Evolutionary conservation across 2,329 filamentous ascomycete genomes (phyloP).

Genomic region (Tolypocladium album): DNA sequence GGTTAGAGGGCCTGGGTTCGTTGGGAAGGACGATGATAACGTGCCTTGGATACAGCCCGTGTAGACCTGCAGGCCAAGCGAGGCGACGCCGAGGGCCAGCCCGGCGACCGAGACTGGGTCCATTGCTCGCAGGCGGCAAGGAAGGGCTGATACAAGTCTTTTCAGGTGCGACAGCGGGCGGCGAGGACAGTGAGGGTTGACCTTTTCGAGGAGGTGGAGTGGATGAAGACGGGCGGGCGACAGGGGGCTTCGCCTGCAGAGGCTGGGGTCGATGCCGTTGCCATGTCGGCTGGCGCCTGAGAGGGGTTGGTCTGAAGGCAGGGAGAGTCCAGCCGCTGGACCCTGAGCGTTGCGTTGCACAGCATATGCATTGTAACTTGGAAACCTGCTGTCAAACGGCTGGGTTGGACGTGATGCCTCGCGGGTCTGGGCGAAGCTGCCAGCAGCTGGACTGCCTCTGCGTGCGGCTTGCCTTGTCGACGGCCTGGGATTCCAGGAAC

Average conservation of each 20-base stretch:
- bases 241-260: background rate
- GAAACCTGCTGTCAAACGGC: background rate
- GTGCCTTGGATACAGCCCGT: constrained; percentile 32
- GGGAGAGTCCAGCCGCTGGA: background rate
- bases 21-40: constrained; percentile 1
- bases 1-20: background rate
- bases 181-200: background rate
- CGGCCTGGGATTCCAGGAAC: background rate
- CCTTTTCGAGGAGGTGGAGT: background rate
- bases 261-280: background rate
- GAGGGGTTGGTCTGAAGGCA: background rate
- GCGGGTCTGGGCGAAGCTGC: background rate
- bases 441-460: background rate
- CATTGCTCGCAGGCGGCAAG: constrained; percentile 14
- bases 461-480: background rate
- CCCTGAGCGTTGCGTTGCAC: background rate
- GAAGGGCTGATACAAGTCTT: background rate
- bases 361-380: background rate
- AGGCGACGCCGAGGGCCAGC: constrained; percentile 32
- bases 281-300: background rate
- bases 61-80: constrained; percentile 34
- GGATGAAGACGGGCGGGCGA: background rate
- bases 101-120: constrained; percentile 32
- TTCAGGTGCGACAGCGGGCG: background rate
- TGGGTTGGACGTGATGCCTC: background rate